These are phyloP conservation scores for Leishmania guyanensis DNA, from an alignment of 208 protist genomes.

Conservation along the genomic window DNA sequence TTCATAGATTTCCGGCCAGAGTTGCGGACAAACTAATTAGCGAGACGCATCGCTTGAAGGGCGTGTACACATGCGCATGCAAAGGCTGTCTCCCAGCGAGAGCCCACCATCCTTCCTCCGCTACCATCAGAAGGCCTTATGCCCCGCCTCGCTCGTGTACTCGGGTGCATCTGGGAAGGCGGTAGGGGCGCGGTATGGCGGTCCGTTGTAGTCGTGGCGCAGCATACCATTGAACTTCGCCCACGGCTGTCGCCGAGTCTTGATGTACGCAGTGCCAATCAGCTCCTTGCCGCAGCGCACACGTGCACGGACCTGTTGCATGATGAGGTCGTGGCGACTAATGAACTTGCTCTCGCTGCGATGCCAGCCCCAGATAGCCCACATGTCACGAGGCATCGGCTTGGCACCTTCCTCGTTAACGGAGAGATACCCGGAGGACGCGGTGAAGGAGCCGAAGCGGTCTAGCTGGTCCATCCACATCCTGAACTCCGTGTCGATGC, in stretches of 20 bases:
- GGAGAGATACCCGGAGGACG: constrained; percentile 63
- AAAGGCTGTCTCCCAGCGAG: background rate
- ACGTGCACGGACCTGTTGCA: constrained; percentile 66
- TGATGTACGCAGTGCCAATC: constrained; percentile 81
- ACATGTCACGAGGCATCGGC: constrained; percentile 89
- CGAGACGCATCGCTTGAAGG: background rate
- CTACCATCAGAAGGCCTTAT: constrained; percentile 20
- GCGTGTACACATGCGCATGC: background rate
- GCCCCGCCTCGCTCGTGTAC: constrained; percentile 15
- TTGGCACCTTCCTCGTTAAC: constrained; percentile 84
- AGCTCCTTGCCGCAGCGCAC: constrained; percentile 68
- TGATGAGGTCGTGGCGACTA: constrained; percentile 61
- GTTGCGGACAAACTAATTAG: background rate
- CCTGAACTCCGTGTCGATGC: constrained; percentile 87
- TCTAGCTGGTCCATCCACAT: constrained; percentile 94
- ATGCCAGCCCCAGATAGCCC: constrained; percentile 89
- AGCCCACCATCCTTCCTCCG: background rate
- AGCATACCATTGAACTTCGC: constrained; percentile 84
- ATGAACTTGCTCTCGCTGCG: constrained; percentile 84
- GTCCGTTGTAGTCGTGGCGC: constrained; percentile 78
- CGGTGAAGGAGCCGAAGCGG: constrained; percentile 87
- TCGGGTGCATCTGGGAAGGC: constrained; percentile 63
- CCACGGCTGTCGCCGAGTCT: constrained; percentile 81
- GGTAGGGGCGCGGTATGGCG: constrained; percentile 40
- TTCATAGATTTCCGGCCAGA: background rate